Evolutionary conservation across 768 basidiomycete genomes (phyloP).

Genomic region (Lactifluus subvellereus): DNA sequence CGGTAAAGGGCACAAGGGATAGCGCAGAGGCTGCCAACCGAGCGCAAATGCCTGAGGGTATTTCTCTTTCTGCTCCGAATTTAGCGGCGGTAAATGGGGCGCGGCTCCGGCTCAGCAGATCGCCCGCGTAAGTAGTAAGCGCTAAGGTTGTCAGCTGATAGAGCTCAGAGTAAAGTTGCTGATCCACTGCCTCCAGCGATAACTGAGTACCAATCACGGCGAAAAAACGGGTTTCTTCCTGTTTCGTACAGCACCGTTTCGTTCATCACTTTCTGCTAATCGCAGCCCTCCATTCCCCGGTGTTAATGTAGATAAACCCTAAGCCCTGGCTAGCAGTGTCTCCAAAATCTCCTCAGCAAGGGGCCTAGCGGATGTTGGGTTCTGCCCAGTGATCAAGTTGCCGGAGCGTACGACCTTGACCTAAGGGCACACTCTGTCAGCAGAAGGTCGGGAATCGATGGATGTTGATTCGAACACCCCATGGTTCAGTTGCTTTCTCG

Average conservation of each 20-base stretch:
- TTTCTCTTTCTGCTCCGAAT: no score
- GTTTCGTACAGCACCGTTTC: background rate
- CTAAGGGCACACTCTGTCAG: conserved; percentile 10
- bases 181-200: background rate
- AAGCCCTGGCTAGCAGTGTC: conserved; percentile 34
- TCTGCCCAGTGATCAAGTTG: conserved; percentile 64
- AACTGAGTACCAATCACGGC: background rate
- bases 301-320: background rate
- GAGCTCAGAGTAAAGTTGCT: background rate
- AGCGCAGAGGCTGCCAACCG: no score
- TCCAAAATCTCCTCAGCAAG: conserved; percentile 54
- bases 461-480: conserved; percentile 41
- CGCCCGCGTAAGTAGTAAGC: no score
- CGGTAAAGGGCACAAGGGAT: no score
- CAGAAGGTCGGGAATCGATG: background rate
- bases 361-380: conserved; percentile 57
- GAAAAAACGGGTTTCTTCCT: background rate
- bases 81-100: no score
- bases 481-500: conserved; percentile 50
- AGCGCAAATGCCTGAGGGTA: no score
- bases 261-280: background rate
- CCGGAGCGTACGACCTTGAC: conserved; percentile 52
- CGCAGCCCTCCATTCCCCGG: background rate
- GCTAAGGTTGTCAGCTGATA: no score
- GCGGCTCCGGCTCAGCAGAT: no score